Percentiles rank a stretch among this genome's conserved stretches.
Evolutionary conservation across 2,329 filamentous ascomycete genomes (phyloP).

Genomic region (Fusarium tuaranense): DNA sequence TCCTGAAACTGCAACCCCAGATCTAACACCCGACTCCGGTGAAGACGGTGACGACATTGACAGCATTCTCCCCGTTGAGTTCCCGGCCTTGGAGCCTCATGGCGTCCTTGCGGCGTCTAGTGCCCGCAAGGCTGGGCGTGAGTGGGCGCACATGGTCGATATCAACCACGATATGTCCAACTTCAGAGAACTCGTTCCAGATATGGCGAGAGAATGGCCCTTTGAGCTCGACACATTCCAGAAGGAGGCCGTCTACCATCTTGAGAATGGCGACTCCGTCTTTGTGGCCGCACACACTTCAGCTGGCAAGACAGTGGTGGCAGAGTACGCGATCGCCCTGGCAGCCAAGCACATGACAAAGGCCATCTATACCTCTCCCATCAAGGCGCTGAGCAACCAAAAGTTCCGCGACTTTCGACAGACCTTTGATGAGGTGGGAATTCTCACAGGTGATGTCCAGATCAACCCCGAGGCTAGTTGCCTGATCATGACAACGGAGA

Average conservation of each 20-base stretch:
- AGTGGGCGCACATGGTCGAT: slow-evolving; percentile 99
- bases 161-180: slow-evolving; percentile 94
- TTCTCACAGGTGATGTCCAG: slow-evolving; percentile 96
- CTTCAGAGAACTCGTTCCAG: slow-evolving; percentile 90
- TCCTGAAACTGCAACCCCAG: slow-evolving; percentile 38
- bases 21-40: slow-evolving; percentile 49
- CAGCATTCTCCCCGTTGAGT: slow-evolving; percentile 88
- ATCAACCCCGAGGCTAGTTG: slow-evolving; percentile 98
- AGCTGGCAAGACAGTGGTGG: slow-evolving; percentile 97
- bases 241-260: slow-evolving; percentile 97
- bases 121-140: slow-evolving; percentile 79
- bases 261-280: slow-evolving; percentile 96
- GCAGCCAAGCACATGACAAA: slow-evolving; percentile 99
- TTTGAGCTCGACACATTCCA: slow-evolving; percentile 99
- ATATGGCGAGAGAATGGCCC: slow-evolving; percentile 96
- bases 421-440: slow-evolving; percentile 94
- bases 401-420: slow-evolving; percentile 96
- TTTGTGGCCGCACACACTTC: slow-evolving; percentile 99
- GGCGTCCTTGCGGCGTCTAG: slow-evolving; percentile 79
- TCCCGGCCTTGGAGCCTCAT: slow-evolving; percentile 88
- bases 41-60: slow-evolving; percentile 79
- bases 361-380: slow-evolving; percentile 98
- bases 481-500: slow-evolving; percentile 99
- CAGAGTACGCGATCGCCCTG: slow-evolving; percentile 96
- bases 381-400: slow-evolving; percentile 98